Conservation (phyloP, 78 protist genomes). For the Polysphondylium violaceum region DNA sequence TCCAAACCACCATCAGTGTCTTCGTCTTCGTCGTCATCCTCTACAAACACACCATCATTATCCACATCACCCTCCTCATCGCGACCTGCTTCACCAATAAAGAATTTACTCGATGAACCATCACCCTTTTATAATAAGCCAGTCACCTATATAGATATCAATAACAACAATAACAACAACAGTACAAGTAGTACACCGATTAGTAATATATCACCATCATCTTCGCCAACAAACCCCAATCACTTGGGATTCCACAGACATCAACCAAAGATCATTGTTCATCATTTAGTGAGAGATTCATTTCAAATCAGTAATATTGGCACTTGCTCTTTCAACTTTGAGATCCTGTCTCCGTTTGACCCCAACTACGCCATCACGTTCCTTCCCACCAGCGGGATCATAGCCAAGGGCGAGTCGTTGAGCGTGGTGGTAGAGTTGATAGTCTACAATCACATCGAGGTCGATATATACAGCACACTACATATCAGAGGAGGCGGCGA, state of each 20-base stretch:
- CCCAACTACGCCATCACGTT: slow-evolving; percentile 33
- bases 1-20: neutral
- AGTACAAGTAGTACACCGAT: too few species aligned
- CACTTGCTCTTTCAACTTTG: slow-evolving; percentile 27
- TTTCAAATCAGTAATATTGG: slow-evolving; percentile 69
- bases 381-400: slow-evolving; percentile 19
- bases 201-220: neutral
- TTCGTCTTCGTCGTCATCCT: neutral
- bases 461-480: slow-evolving; percentile 53
- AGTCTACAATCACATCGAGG: slow-evolving; percentile 29
- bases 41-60: neutral
- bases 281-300: slow-evolving; percentile 49
- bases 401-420: slow-evolving; percentile 28
- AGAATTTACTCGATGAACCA: neutral
- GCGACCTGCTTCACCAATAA: neutral
- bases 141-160: neutral
- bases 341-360: slow-evolving; percentile 65
- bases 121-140: slow-evolving; percentile 11
- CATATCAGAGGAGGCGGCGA: slow-evolving; percentile 58
- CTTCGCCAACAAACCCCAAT: neutral
- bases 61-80: neutral
- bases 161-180: slow-evolving; percentile 5
- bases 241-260: neutral
- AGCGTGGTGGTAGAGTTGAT: slow-evolving; percentile 30
- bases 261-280: slow-evolving; percentile 67